A percentile compares a stretch with the other conserved stretches of the same genome.
These are phyloP conservation scores for Globisporangium recalcitrans DNA, from an alignment of 352 stramenopile species.

Conservation along the genomic window DNA sequence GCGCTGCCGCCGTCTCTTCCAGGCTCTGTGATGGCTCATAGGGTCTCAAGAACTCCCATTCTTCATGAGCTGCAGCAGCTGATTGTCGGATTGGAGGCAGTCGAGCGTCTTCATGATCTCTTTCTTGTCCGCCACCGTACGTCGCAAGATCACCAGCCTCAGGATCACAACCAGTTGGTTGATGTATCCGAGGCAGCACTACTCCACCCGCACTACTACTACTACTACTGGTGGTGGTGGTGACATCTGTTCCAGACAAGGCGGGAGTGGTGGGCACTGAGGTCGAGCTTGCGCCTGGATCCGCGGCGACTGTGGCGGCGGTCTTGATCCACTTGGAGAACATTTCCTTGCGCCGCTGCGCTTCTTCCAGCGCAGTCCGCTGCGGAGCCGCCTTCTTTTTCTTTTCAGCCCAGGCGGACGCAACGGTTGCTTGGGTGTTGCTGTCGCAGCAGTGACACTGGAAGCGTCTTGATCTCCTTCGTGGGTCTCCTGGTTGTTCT, in stretches of 20 bases:
- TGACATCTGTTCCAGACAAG: neutral
- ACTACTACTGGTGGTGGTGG: neutral
- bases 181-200: constrained; percentile 11
- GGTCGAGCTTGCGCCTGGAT: neutral
- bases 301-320: neutral
- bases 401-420: constrained; percentile 20
- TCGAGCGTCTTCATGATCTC: neutral
- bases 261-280: neutral
- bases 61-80: neutral
- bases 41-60: constrained; percentile 19
- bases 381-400: constrained; percentile 21
- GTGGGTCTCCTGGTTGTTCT: constrained; percentile 39
- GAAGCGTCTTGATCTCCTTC: constrained; percentile 9
- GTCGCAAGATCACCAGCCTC: neutral
- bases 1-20: neutral
- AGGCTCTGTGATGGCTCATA: constrained; percentile 14
- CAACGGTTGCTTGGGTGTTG: neutral
- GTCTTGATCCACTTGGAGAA: constrained; percentile 70
- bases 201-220: neutral
- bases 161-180: neutral
- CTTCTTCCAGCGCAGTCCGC: constrained; percentile 42
- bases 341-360: constrained; percentile 65
- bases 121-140: neutral
- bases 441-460: neutral
- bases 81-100: constrained; percentile 6